These are phyloP conservation scores for Globisporangium splendens DNA, from an alignment of 352 stramenopile species.

Conservation along the genomic window DNA sequence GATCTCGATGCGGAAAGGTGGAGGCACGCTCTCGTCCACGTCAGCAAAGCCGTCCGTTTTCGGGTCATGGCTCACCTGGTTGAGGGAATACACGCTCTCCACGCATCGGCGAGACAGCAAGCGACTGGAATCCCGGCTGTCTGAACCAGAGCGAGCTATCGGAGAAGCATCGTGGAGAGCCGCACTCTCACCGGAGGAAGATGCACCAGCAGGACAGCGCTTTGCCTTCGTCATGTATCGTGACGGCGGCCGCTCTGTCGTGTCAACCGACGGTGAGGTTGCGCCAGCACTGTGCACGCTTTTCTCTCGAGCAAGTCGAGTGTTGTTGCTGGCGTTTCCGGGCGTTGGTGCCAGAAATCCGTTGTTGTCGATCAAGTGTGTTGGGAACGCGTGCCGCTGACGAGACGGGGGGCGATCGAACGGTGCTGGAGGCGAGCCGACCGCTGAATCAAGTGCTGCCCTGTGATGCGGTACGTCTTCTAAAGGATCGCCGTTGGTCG, in stretches of 20 bases:
- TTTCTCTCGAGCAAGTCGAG: conserved; percentile 9
- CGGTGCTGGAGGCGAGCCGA: neutral
- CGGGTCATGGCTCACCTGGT: conserved; percentile 65
- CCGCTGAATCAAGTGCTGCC: neutral
- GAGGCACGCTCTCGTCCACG: conserved; percentile 74
- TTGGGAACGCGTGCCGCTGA: conserved; percentile 75
- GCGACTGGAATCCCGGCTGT: conserved; percentile 2
- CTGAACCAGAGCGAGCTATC: conserved; percentile 1
- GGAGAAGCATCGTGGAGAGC: neutral
- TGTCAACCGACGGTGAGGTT: conserved; percentile 1
- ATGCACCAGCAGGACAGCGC: conserved; percentile 9
- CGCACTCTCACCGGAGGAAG: too few species aligned
- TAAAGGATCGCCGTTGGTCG: conserved; percentile 4
- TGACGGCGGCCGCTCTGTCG: conserved; percentile 52
- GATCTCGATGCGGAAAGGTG: conserved; percentile 79
- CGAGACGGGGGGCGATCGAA: conserved; percentile 60
- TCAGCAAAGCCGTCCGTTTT: conserved; percentile 78
- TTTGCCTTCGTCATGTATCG: conserved; percentile 73
- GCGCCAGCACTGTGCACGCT: conserved; percentile 10
- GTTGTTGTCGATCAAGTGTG: conserved; percentile 58
- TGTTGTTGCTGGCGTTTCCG: neutral
- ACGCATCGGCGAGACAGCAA: conserved; percentile 37
- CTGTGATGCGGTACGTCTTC: neutral
- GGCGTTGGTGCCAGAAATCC: conserved; percentile 18
- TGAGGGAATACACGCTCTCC: conserved; percentile 37